phyloP scores from a whole-genome alignment of 371 early-diverging fungal genomes.

The Neoconidiobolus thromboides region DNA sequence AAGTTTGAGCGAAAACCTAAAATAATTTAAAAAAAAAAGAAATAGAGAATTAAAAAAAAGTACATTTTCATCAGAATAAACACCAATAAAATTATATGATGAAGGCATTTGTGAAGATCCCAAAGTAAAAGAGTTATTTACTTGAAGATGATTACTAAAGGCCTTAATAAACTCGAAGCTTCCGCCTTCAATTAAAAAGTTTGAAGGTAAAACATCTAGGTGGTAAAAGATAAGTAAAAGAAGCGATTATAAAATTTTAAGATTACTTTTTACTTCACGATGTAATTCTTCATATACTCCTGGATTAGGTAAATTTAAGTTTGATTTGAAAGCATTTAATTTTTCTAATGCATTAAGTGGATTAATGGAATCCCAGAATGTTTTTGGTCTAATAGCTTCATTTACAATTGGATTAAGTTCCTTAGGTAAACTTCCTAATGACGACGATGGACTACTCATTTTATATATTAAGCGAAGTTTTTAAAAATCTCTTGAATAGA shows the following conservation, averaged over 20 bases:
- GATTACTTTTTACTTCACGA: slow-evolving; percentile 62
- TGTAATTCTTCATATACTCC: slow-evolving; percentile 74
- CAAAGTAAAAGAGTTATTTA: slow-evolving; percentile 77
- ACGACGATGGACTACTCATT: too few species aligned
- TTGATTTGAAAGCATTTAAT: slow-evolving; percentile 35
- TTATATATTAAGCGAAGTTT: too few species aligned
- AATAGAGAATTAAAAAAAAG: not conserved
- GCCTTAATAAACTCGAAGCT: slow-evolving; percentile 81
- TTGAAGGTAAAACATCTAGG: slow-evolving; percentile 52
- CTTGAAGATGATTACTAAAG: slow-evolving; percentile 82
- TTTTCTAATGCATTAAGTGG: slow-evolving; percentile 8
- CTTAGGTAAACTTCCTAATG: too few species aligned
- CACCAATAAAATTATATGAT: slow-evolving; percentile 60
- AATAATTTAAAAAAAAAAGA: not conserved
- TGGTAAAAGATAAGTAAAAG: not conserved
- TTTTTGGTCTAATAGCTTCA: not conserved
- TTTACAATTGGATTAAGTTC: too few species aligned
- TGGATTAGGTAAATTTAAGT: slow-evolving; percentile 62
- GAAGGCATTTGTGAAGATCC: slow-evolving; percentile 69
- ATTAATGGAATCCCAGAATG: not conserved
- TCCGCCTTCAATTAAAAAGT: slow-evolving; percentile 84
- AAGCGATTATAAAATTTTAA: not conserved
- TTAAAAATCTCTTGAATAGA: too few species aligned
- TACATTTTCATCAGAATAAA: slow-evolving; percentile 22
- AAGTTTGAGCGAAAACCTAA: slow-evolving; percentile 67